Evolutionary conservation across 1,139 yeast genomes (phyloP).

Genomic region (Magnusiomyces suaveolens): DNA sequence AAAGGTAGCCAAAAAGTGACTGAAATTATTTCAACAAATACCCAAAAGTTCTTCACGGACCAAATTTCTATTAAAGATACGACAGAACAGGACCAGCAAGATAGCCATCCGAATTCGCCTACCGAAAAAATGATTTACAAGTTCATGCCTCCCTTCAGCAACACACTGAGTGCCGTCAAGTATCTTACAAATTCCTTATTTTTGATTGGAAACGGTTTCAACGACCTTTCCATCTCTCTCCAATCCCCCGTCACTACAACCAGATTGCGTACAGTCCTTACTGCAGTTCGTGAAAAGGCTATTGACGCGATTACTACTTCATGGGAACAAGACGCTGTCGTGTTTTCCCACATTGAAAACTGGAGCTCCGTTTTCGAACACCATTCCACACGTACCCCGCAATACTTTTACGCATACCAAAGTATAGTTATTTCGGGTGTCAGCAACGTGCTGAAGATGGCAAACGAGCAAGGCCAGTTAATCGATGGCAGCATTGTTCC

Average conservation of each 20-base stretch:
- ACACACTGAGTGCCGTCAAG: constrained; percentile 46
- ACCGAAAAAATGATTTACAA: constrained; percentile 34
- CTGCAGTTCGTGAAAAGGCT: constrained; percentile 35
- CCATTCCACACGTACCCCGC: constrained; percentile 24
- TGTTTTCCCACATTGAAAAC: constrained; percentile 39
- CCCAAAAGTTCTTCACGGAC: constrained; percentile 25
- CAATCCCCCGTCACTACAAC: constrained; percentile 35
- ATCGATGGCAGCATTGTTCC: constrained; percentile 33
- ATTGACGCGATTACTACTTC: constrained; percentile 41
- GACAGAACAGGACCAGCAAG: background rate
- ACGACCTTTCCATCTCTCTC: constrained; percentile 37
- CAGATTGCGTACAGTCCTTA: constrained; percentile 32
- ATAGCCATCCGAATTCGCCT: background rate
- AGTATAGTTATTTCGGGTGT: constrained; percentile 27
- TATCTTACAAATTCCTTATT: constrained; percentile 39
- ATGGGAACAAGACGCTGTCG: constrained; percentile 43
- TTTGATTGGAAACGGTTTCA: constrained; percentile 35
- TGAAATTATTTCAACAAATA: constrained; percentile 21
- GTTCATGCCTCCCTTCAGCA: constrained; percentile 52
- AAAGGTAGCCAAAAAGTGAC: constrained; percentile 23
- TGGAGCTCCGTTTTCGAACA: constrained; percentile 24
- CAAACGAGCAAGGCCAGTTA: constrained; percentile 16
- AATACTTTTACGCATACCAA: constrained; percentile 27
- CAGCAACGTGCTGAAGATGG: constrained; percentile 22
- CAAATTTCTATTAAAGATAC: constrained; percentile 16